Evolutionary conservation across 768 basidiomycete species (phyloP).

Genomic region (Imleria badia): DNA sequence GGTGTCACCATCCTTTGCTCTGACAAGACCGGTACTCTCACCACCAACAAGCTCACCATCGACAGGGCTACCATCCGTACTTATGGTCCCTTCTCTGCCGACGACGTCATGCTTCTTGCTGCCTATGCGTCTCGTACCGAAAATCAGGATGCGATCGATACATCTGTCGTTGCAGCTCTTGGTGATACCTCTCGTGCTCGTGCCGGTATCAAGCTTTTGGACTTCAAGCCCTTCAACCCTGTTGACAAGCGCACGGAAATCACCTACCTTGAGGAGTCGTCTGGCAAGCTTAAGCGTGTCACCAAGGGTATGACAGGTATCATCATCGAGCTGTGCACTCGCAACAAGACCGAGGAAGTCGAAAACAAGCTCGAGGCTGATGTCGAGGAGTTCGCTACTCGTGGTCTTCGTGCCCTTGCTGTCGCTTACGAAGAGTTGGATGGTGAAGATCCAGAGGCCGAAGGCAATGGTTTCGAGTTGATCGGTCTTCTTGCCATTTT

Average conservation of each 20-base stretch:
- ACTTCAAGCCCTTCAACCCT: constrained; percentile 99
- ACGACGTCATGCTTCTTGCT: constrained; percentile 90
- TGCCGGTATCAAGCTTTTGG: constrained; percentile 90
- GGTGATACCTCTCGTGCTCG: constrained; percentile 75
- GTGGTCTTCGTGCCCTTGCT: constrained; percentile 95
- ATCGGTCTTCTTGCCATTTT: constrained; percentile 97
- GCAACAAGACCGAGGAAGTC: constrained; percentile 93
- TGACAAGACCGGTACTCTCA: constrained; percentile 97
- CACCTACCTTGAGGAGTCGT: constrained; percentile 90
- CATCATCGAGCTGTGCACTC: constrained; percentile 95
- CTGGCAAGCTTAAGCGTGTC: constrained; percentile 97
- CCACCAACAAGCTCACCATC: constrained; percentile 99
- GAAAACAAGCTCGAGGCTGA: constrained; percentile 92
- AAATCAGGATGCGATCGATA: constrained; percentile 98
- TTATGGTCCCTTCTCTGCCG: constrained; percentile 84
- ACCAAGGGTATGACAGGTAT: constrained; percentile 99
- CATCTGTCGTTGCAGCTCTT: constrained; percentile 78
- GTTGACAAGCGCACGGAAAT: constrained; percentile 99
- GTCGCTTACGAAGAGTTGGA: constrained; percentile 94
- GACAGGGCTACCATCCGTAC: constrained; percentile 90
- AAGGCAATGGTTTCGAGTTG: constrained; percentile 96
- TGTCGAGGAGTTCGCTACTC: constrained; percentile 92
- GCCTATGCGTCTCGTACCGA: constrained; percentile 97
- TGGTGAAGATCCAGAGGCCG: constrained; percentile 75
- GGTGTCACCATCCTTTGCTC: constrained; percentile 99